phyloP scores from a whole-genome alignment of 2,329 filamentous ascomycete genomes.

The Arachnopeziza araneosa region DNA sequence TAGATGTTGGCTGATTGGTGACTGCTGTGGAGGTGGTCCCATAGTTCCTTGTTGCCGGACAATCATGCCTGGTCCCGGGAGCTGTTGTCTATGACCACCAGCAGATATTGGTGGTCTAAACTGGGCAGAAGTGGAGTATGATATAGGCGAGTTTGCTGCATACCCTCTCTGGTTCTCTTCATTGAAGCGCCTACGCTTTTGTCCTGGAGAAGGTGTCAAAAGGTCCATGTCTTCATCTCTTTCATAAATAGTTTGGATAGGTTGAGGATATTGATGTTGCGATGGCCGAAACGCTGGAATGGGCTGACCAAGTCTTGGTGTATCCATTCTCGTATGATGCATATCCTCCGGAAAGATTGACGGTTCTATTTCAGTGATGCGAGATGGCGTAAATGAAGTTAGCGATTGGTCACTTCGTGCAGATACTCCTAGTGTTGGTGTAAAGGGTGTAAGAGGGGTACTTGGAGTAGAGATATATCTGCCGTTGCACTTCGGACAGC shows the following conservation, averaged over 20 bases:
- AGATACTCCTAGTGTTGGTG: conserved; percentile 15
- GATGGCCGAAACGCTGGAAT: conserved; percentile 19
- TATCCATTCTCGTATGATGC: conserved; percentile 22
- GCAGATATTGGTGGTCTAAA: conserved; percentile 27
- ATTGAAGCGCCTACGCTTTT: conserved; percentile 55
- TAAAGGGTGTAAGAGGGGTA: conserved; percentile 29
- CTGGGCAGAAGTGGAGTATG: conserved; percentile 24
- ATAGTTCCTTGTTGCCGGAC: conserved; percentile 20
- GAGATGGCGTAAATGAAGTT: conserved; percentile 19
- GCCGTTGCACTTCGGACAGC: conserved; percentile 68
- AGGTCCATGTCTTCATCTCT: conserved; percentile 36
- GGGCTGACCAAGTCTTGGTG: conserved; percentile 15
- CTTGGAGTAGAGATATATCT: conserved; percentile 31
- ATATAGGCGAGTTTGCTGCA: conserved; percentile 33
- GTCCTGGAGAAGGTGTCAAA: conserved; percentile 45
- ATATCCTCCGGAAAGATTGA: conserved; percentile 18
- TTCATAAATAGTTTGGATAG: conserved; percentile 29
- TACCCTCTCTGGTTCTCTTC: conserved; percentile 37
- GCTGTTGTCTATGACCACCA: conserved; percentile 35
- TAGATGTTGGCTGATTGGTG: conserved; percentile 22
- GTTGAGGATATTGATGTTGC: conserved; percentile 20
- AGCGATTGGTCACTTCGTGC: conserved; percentile 16
- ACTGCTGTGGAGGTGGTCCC: conserved; percentile 26
- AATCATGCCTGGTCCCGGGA: conserved; percentile 21
- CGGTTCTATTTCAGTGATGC: conserved; percentile 16